These are phyloP conservation scores for Sphagnum magellanicum DNA, from an alignment of 228 moss, liverwort and hornwort species.

Conservation along the genomic window DNA sequence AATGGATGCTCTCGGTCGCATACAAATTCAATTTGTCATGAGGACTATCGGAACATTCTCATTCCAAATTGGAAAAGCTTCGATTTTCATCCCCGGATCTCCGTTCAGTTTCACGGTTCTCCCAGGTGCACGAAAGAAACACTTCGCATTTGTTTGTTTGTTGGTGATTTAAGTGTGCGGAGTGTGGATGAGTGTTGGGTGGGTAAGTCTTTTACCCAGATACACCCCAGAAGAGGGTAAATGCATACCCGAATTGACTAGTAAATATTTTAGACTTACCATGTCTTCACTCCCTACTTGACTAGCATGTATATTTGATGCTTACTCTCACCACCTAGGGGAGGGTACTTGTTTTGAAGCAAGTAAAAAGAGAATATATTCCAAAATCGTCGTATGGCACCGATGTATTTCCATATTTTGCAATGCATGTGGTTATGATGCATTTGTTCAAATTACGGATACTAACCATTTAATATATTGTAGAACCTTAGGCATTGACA, in stretches of 20 bases:
- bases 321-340: too few species aligned
- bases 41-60: not conserved
- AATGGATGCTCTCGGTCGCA: not conserved
- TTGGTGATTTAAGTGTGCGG: too few species aligned
- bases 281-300: not conserved
- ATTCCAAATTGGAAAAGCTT: conserved; percentile 2
- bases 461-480: too few species aligned
- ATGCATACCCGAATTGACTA: not conserved
- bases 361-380: too few species aligned
- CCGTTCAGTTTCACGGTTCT: conserved; percentile 6
- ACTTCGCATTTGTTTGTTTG: too few species aligned
- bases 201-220: not conserved
- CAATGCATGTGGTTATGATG: too few species aligned
- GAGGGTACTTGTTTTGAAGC: too few species aligned
- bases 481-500: too few species aligned
- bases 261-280: not conserved
- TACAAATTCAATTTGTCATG: not conserved
- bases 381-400: too few species aligned
- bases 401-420: too few species aligned
- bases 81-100: not conserved
- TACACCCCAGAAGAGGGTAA: not conserved
- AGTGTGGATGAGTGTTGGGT: not conserved
- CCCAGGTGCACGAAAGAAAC: not conserved
- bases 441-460: too few species aligned
- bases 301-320: too few species aligned